These are phyloP conservation scores for Aspergillus novofumigatus DNA, from an alignment of 2,329 filamentous ascomycete species.

Conservation along the genomic window DNA sequence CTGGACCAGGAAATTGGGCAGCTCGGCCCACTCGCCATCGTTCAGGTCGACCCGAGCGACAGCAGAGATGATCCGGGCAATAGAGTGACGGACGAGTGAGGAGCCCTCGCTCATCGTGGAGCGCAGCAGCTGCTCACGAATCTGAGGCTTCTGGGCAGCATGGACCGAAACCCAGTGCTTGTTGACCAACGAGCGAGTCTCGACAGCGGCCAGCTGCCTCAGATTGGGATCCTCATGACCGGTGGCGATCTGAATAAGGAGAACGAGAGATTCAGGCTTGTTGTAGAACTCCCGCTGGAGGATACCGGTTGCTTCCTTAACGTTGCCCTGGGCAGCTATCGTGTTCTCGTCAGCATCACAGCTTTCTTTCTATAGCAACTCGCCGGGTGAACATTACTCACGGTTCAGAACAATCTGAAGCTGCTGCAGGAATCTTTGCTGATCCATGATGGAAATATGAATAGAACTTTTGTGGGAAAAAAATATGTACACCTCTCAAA, in stretches of 20 bases:
- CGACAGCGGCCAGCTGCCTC: conserved; percentile 86
- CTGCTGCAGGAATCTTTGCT: conserved; percentile 79
- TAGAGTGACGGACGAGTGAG: conserved; percentile 74
- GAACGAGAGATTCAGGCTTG: conserved; percentile 75
- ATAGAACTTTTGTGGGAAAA: conserved; percentile 1
- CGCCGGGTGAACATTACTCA: conserved; percentile 47
- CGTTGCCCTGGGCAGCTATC: conserved; percentile 78
- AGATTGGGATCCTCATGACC: conserved; percentile 68
- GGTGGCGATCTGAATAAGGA: conserved; percentile 83
- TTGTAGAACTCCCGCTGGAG: conserved; percentile 93
- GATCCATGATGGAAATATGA: conserved; percentile 57
- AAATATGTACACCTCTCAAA: conserved; percentile 8
- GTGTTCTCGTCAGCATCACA: conserved; percentile 15
- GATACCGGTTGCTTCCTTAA: conserved; percentile 84
- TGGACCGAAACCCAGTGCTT: conserved; percentile 81
- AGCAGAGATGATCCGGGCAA: conserved; percentile 80
- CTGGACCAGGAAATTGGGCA: conserved; percentile 73
- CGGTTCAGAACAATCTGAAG: conserved; percentile 83
- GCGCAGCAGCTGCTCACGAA: conserved; percentile 78
- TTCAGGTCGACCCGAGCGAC: conserved; percentile 84
- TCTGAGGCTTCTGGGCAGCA: conserved; percentile 70
- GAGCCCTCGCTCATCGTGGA: conserved; percentile 76
- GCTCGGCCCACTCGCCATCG: conserved; percentile 77
- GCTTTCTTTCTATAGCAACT: not conserved
- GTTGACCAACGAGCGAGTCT: conserved; percentile 74